These are phyloP conservation scores for Cytospora schulzeri DNA, from an alignment of 2,329 filamentous ascomycete species.

Conservation along the genomic window DNA sequence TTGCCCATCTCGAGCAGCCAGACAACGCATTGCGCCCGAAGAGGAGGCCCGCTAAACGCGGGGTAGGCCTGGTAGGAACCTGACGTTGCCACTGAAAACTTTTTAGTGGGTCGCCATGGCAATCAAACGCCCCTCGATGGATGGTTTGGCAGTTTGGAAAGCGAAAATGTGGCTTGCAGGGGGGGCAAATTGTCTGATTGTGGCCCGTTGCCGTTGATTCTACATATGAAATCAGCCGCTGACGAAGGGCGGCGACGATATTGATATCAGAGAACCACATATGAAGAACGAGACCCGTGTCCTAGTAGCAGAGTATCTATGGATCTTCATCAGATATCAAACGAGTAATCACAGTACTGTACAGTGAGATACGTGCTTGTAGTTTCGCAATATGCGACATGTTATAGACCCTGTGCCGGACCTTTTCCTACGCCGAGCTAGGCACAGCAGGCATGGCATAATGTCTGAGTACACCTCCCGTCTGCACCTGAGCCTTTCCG, in stretches of 20 bases:
- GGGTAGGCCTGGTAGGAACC: constrained; percentile 20
- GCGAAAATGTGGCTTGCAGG: constrained; percentile 9
- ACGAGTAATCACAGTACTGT: too few relatives aligned
- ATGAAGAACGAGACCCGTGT: neutral
- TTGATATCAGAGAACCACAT: constrained; percentile 1
- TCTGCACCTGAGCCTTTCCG: neutral
- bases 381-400: neutral
- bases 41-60: constrained; percentile 18
- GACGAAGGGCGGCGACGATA: neutral
- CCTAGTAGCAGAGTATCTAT: too few relatives aligned
- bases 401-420: neutral
- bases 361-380: neutral
- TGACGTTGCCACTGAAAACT: constrained; percentile 22
- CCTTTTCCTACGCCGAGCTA: neutral
- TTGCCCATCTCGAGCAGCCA: neutral
- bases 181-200: neutral
- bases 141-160: constrained; percentile 18
- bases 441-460: neutral
- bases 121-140: constrained; percentile 18
- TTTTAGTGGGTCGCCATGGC: constrained; percentile 18
- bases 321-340: too few relatives aligned
- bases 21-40: constrained; percentile 7
- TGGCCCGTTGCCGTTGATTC: neutral
- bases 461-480: neutral
- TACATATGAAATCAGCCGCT: neutral